Percentiles rank a stretch among this genome's conserved stretches.
These are phyloP conservation scores for Samsoniella hepiali DNA, from an alignment of 2,329 filamentous ascomycete species.

Conservation along the genomic window DNA sequence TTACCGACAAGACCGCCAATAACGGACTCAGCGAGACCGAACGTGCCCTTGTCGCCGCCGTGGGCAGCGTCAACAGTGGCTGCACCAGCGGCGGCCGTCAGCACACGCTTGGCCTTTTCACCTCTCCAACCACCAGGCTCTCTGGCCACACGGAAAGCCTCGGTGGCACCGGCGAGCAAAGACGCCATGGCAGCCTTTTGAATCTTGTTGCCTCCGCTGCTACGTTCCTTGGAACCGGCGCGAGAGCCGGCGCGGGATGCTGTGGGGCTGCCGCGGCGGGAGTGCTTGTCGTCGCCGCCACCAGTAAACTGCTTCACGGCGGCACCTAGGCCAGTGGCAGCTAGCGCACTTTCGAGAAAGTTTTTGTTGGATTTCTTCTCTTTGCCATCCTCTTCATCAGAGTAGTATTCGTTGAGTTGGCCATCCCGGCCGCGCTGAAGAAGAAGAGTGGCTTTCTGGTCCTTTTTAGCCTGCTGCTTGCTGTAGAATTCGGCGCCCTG, in stretches of 20 bases:
- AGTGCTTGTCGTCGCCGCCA: slow-evolving; percentile 39
- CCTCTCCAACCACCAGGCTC: slow-evolving; percentile 87
- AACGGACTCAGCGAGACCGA: slow-evolving; percentile 80
- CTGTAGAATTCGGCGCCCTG: slow-evolving; percentile 61
- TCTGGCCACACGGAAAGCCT: slow-evolving; percentile 87
- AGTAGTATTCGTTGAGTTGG: slow-evolving; percentile 52
- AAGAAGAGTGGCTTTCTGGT: slow-evolving; percentile 52
- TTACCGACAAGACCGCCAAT: slow-evolving; percentile 85
- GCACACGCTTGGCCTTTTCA: slow-evolving; percentile 84
- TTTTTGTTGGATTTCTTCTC: slow-evolving; percentile 61
- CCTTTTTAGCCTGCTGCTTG: slow-evolving; percentile 56
- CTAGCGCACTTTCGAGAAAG: slow-evolving; percentile 61
- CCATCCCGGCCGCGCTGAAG: slow-evolving; percentile 54
- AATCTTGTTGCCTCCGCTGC: slow-evolving; percentile 54
- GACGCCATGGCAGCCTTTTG: slow-evolving; percentile 90
- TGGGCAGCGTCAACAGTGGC: slow-evolving; percentile 80
- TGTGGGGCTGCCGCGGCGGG: slow-evolving; percentile 43
- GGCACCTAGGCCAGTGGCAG: slow-evolving; percentile 58
- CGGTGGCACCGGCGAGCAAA: slow-evolving; percentile 82
- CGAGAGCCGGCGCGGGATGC: slow-evolving; percentile 52
- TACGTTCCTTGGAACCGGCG: slow-evolving; percentile 48
- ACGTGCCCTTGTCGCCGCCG: slow-evolving; percentile 72
- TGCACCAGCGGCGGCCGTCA: slow-evolving; percentile 82
- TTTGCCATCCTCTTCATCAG: slow-evolving; percentile 53
- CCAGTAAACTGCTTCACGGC: slow-evolving; percentile 59